Evolutionary conservation across 768 basidiomycete genomes (phyloP).

Genomic region (Mrakia frigida): DNA sequence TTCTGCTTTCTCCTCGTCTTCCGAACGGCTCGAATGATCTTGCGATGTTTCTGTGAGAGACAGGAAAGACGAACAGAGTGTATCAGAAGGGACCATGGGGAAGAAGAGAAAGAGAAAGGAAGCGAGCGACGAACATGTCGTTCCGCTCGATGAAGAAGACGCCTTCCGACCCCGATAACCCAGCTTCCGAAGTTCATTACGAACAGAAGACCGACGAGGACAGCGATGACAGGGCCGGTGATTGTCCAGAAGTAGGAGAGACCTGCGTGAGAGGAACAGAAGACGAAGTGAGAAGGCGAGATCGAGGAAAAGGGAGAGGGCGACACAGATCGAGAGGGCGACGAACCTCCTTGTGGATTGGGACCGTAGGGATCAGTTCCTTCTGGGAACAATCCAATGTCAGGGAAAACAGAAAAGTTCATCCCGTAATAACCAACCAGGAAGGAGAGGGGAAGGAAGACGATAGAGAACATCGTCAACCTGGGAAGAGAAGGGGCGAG

Average conservation of each 20-base stretch:
- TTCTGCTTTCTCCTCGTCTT: not conserved
- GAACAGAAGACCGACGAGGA: slow-evolving; percentile 4
- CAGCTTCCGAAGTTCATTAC: slow-evolving; percentile 21
- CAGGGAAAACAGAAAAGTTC: slow-evolving; percentile 23
- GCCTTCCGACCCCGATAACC: not conserved
- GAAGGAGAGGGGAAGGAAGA: slow-evolving; percentile 22
- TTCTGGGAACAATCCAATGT: slow-evolving; percentile 22
- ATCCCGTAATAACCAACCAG: not conserved
- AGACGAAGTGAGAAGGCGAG: not conserved
- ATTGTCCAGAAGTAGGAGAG: not conserved
- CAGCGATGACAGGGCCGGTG: slow-evolving; percentile 13
- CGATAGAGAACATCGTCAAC: slow-evolving; percentile 13
- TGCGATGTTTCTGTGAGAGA: slow-evolving; percentile 9
- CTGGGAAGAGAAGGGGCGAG: not conserved
- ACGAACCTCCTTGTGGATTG: slow-evolving; percentile 9
- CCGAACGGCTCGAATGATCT: slow-evolving; percentile 6
- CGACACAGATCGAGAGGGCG: too few relatives aligned
- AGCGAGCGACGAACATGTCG: not conserved
- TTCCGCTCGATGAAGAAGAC: slow-evolving; percentile 10
- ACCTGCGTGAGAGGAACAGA: not conserved
- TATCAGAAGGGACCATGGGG: not conserved
- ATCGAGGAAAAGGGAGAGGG: not conserved
- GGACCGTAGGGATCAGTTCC: slow-evolving; percentile 1
- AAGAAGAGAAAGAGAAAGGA: not conserved
- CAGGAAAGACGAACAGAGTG: not conserved